Conservation (phyloP, 352 stramenopile genomes). For the Phytophthora fragariaefolia region DNA sequence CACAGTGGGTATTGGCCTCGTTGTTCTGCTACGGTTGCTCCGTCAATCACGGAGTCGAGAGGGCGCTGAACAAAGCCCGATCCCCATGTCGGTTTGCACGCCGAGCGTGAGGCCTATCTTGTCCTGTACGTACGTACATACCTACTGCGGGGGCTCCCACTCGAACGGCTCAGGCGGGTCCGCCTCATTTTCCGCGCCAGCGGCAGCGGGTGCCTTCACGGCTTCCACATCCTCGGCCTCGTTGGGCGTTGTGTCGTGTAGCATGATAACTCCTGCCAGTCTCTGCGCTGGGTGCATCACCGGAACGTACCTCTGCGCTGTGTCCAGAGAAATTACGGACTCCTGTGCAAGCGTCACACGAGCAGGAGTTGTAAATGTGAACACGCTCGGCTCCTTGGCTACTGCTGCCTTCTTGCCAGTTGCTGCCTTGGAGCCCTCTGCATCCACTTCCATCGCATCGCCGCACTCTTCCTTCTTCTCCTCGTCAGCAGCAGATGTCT, state of each 20-base stretch:
- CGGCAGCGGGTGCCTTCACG: slow-evolving; percentile 90
- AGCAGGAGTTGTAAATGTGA: slow-evolving; percentile 93
- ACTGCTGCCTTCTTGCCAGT: slow-evolving; percentile 58
- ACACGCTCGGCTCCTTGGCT: slow-evolving; percentile 93
- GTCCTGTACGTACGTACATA: slow-evolving; percentile 32
- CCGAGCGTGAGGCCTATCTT: slow-evolving; percentile 25
- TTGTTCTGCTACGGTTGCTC: slow-evolving; percentile 24
- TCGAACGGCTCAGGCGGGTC: slow-evolving; percentile 97
- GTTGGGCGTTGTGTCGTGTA: slow-evolving; percentile 94
- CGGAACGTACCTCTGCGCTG: slow-evolving; percentile 92
- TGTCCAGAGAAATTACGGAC: slow-evolving; percentile 90
- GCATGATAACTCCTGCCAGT: slow-evolving; percentile 94
- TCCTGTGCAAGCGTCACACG: slow-evolving; percentile 95
- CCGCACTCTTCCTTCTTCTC: slow-evolving; percentile 50
- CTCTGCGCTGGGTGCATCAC: slow-evolving; percentile 75
- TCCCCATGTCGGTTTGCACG: slow-evolving; percentile 30
- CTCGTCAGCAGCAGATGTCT: slow-evolving; percentile 43
- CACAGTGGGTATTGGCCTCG: slow-evolving; percentile 27
- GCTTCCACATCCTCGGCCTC: slow-evolving; percentile 95
- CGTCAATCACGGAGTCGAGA: slow-evolving; percentile 11
- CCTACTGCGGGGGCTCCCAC: slow-evolving; percentile 90
- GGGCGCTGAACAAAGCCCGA: slow-evolving; percentile 18
- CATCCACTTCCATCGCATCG: slow-evolving; percentile 81
- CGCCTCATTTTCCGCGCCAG: slow-evolving; percentile 94
- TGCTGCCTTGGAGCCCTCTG: slow-evolving; percentile 55